Conservation (phyloP, 495 filamentous ascomycete genomes). For the Bathelium albidoporum region DNA sequence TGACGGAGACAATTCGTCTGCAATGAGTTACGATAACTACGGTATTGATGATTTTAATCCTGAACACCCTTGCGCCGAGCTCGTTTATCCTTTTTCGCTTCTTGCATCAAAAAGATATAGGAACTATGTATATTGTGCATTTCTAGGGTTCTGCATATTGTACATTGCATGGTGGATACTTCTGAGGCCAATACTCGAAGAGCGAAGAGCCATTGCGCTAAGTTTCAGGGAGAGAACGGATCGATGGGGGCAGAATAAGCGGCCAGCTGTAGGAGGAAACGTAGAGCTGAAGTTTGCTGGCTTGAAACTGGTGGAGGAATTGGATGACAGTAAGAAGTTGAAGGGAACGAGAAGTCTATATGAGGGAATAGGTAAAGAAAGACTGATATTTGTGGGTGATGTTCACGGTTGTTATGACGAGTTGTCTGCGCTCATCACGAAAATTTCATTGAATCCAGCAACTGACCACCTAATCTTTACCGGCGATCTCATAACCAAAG, state of each 20-base stretch:
- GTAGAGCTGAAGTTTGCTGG: constrained; percentile 38
- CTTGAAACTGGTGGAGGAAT: constrained; percentile 37
- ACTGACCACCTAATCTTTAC: constrained; percentile 71
- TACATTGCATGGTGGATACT: background rate
- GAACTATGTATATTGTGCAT: background rate
- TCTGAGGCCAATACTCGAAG: background rate
- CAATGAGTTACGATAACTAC: constrained; percentile 2
- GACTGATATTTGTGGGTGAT: constrained; percentile 75
- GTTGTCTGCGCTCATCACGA: constrained; percentile 53
- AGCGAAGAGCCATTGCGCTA: background rate
- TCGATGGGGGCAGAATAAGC: background rate
- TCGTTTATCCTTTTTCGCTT: background rate
- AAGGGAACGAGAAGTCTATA: constrained; percentile 3
- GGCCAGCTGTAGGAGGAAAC: constrained; percentile 24
- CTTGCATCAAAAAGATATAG: background rate
- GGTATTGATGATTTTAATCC: background rate
- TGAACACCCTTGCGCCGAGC: background rate
- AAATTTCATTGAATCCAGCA: constrained; percentile 50
- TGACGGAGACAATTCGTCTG: background rate
- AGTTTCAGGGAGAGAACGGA: background rate
- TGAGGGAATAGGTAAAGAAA: constrained; percentile 19
- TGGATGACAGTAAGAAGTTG: constrained; percentile 35
- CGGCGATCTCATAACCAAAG: constrained; percentile 82
- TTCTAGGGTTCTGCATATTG: background rate
- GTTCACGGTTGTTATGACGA: constrained; percentile 74